These are phyloP conservation scores for Leptographium flavum DNA, from an alignment of 2,329 filamentous ascomycete genomes.

Conservation along the genomic window DNA sequence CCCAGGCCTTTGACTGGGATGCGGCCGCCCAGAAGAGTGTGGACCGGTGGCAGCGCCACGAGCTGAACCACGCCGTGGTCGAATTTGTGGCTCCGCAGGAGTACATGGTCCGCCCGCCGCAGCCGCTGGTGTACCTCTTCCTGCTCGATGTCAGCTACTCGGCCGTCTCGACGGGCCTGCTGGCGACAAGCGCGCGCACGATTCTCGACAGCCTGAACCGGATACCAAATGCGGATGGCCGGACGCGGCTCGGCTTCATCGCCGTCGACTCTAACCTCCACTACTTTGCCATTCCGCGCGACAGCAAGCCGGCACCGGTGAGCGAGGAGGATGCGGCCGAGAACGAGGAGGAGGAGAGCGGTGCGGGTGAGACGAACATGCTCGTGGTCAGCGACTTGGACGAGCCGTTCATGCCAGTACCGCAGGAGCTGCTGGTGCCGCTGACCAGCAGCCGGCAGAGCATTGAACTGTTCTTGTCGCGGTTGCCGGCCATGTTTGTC, in stretches of 20 bases:
- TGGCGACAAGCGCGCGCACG: constrained; percentile 83
- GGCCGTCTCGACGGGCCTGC: constrained; percentile 74
- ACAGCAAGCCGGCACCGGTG: constrained; percentile 7
- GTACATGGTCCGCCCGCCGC: constrained; percentile 96
- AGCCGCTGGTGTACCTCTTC: constrained; percentile 91
- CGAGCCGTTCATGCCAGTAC: constrained; percentile 90
- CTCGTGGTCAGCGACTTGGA: constrained; percentile 89
- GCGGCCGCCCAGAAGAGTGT: constrained; percentile 78
- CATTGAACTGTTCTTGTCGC: constrained; percentile 80
- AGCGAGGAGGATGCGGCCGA: constrained; percentile 18
- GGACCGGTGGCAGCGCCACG: constrained; percentile 81
- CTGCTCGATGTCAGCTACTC: constrained; percentile 89
- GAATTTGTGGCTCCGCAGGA: constrained; percentile 97
- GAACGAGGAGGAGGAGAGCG: constrained; percentile 50
- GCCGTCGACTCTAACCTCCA: constrained; percentile 89
- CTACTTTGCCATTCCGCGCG: constrained; percentile 75
- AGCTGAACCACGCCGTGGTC: constrained; percentile 91
- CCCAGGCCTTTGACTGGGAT: constrained; percentile 99
- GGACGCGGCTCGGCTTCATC: constrained; percentile 87
- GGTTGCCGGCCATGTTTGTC: constrained; percentile 92
- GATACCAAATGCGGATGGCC: constrained; percentile 93
- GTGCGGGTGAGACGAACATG: constrained; percentile 64
- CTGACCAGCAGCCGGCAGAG: constrained; percentile 79
- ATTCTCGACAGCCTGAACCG: constrained; percentile 90
- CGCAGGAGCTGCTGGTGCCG: constrained; percentile 79